A percentile compares a stretch with the other conserved stretches of the same genome.
phyloP scores from a whole-genome alignment of 176 grass and related monocot genomes.

The Poa pratensis region DNA sequence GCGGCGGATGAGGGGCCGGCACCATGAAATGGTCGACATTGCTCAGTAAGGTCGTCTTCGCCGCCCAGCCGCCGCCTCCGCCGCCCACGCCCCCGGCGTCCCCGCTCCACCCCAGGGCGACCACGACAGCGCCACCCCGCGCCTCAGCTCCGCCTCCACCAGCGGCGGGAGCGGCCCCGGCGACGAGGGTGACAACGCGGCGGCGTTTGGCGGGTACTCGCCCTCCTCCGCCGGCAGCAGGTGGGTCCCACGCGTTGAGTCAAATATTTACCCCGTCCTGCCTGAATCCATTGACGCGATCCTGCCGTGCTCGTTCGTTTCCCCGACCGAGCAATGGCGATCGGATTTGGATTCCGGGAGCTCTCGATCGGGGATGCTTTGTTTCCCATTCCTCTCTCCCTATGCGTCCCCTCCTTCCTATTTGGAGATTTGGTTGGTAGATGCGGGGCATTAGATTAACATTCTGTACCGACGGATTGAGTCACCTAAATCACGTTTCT shows the following conservation, averaged over 20 bases:
- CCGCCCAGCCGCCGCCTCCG: constrained; percentile 55
- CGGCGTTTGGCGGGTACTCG: constrained; percentile 54
- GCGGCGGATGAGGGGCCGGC: constrained; percentile 87
- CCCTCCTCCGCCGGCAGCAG: constrained; percentile 61
- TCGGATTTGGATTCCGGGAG: constrained; percentile 49
- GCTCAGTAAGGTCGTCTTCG: constrained; percentile 98
- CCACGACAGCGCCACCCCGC: constrained; percentile 43
- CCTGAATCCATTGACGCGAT: constrained; percentile 47
- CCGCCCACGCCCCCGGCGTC: constrained; percentile 41
- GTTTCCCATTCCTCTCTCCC: not conserved
- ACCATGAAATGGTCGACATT: constrained; percentile 99
- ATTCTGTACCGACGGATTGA: constrained; percentile 37
- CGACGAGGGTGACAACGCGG: constrained; percentile 17
- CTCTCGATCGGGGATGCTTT: constrained; percentile 21
- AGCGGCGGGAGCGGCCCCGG: constrained; percentile 39
- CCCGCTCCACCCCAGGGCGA: constrained; percentile 38
- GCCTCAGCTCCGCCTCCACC: constrained; percentile 59
- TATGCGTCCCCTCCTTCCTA: not conserved
- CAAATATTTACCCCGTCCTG: constrained; percentile 24
- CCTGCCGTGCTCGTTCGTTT: constrained; percentile 21
- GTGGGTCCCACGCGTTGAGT: constrained; percentile 48
- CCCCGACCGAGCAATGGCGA: constrained; percentile 34
- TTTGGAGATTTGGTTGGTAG: constrained; percentile 46
- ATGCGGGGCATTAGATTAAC: constrained; percentile 34
- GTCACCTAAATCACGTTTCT: constrained; percentile 2